Evolutionary conservation across 1,284 basidiomycete species (phyloP), one percentile per base, ranked within the genome.

Genomic region (Ceratobasidium sp.): DNA sequence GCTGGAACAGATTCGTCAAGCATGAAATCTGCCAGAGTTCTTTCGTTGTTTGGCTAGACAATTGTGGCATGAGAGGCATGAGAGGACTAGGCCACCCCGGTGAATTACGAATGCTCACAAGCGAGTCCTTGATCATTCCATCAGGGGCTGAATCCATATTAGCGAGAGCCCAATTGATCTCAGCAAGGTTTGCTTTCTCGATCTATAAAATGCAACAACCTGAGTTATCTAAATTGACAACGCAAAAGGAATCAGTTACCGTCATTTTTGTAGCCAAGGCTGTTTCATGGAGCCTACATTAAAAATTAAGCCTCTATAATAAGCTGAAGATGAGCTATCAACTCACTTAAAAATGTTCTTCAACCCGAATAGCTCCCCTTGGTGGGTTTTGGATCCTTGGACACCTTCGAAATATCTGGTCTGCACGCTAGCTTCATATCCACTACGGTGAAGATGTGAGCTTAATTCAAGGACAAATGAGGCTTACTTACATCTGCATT

Each of bases 391-490:
- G 77, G 93, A 90, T 12, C 91, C 91, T 78, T 93, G 92, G 0
- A 95, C 86, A 18, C 92, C 93, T 61, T 90, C 83, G 75, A 94
- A 95, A 77, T 92, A 93, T 73, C 92, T 86, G 0, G 91, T 93
- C 77, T 93, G 92, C 3, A 91, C 82, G 76, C 90, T 92, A 0
- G 90, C 92, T 76, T 91, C 87, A 78, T 95, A 95, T 0, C 89
- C 93, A 60, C 69, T 71, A 18, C 1, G 21, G 21, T 2, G 26
- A 41, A 21, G 21, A 8, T 21, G 32, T 57, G 2, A 57, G 53
- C 32, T 1, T 57, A 57, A 9, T 34, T 4, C 12, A 34, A n/a
- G 9, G 16, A 57, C 21, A 34, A 18, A 10, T 4, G 32, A 18
- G 18, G 23, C 30, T 32, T 4, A 5, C 69, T 60, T 26, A 71